phyloP scores from a whole-genome alignment of 2,329 filamentous ascomycete genomes.

The Penicillium sp. region DNA sequence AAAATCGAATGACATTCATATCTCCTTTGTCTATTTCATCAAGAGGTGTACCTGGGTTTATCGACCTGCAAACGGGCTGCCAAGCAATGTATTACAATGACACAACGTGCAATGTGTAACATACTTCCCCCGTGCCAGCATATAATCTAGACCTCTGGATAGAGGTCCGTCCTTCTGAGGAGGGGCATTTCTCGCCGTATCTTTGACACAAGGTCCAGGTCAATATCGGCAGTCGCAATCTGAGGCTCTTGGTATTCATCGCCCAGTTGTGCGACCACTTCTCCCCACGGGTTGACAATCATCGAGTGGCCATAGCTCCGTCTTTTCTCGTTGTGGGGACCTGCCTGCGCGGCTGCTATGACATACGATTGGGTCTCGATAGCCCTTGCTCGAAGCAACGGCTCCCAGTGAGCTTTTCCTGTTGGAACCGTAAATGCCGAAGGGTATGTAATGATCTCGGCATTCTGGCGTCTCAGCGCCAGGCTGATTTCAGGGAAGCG shows the following conservation, averaged over 20 bases:
- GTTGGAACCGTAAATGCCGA: conserved; percentile 87
- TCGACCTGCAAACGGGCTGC: neutral
- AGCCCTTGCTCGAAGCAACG: conserved; percentile 70
- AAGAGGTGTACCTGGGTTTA: neutral
- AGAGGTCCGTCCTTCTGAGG: conserved; percentile 51
- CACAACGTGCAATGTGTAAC: neutral
- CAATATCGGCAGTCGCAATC: conserved; percentile 51
- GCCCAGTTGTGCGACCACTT: conserved; percentile 61
- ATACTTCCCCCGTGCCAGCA: neutral
- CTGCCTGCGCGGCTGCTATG: conserved; percentile 77
- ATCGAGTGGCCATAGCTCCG: conserved; percentile 81
- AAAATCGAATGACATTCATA: conserved; percentile 11
- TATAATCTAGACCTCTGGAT: conserved; percentile 40
- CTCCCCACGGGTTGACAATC: conserved; percentile 83
- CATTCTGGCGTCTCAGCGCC: conserved; percentile 60
- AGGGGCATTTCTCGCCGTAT: conserved; percentile 56
- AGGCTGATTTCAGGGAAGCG: conserved; percentile 74
- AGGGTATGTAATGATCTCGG: conserved; percentile 78
- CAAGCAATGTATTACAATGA: neutral
- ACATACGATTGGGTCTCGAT: conserved; percentile 88
- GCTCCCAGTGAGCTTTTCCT: conserved; percentile 79
- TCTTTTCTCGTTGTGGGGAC: conserved; percentile 68
- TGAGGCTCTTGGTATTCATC: conserved; percentile 45
- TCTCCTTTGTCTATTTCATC: neutral
- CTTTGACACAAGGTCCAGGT: conserved; percentile 50